phyloP scores from a whole-genome alignment of 2,329 filamentous ascomycete genomes.

The Fusarium bactridioides region DNA sequence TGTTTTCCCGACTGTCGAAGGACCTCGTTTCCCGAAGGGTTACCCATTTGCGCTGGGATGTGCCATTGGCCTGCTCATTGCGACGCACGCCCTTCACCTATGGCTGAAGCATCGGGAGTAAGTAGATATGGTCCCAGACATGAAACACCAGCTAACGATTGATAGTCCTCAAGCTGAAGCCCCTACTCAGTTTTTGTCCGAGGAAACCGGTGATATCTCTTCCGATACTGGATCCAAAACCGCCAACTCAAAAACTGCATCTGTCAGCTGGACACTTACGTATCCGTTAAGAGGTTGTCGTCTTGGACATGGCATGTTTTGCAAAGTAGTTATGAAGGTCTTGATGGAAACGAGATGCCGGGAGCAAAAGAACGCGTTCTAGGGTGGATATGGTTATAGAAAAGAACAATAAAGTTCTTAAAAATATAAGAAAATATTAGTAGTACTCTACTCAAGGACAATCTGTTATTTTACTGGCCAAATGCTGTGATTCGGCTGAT shows the following conservation, averaged over 20 bases:
- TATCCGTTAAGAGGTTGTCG: too few relatives aligned
- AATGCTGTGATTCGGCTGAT: too few relatives aligned
- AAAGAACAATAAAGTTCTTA: too few relatives aligned
- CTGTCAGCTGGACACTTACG: too few relatives aligned
- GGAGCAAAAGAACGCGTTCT: rapidly evolving
- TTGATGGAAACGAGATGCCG: rapidly evolving
- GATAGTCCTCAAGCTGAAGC: not conserved
- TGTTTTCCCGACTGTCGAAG: slow-evolving; percentile 57
- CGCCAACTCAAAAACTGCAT: not conserved
- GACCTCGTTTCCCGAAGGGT: slow-evolving; percentile 53
- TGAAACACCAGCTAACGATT: not conserved
- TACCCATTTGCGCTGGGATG: slow-evolving; percentile 49
- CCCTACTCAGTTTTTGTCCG: not conserved
- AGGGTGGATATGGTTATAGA: rapidly evolving
- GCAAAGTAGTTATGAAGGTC: too few relatives aligned
- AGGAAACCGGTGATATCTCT: not conserved
- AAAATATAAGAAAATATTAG: too few relatives aligned
- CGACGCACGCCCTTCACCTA: slow-evolving; percentile 36
- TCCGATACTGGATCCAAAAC: not conserved
- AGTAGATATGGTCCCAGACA: not conserved
- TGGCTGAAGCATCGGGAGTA: slow-evolving; percentile 37
- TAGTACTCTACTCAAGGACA: too few relatives aligned
- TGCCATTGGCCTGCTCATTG: slow-evolving; percentile 43
- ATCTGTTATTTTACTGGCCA: rapidly evolving
- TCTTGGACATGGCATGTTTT: too few relatives aligned